Percentiles rank a stretch among this genome's conserved stretches.
Evolutionary conservation across 192 early-diverging fungal species (phyloP).

Genomic region (Physocladia obscura): DNA sequence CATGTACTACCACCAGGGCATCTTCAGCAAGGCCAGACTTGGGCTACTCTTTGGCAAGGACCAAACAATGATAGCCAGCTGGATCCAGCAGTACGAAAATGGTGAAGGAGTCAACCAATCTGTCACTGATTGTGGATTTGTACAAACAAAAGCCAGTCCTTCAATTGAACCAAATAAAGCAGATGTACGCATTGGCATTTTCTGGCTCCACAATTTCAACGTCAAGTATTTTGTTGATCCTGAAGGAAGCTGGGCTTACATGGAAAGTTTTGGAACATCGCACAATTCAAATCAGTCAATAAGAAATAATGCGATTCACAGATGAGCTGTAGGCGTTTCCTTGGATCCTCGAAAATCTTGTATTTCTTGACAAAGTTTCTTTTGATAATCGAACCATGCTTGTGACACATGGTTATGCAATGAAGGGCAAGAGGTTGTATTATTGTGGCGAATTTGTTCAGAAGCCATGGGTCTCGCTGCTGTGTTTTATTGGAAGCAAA

Average conservation of each 20-base stretch:
- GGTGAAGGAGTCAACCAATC: neutral
- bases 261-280: conserved; percentile 19
- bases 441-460: conserved; percentile 19
- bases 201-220: too few relatives aligned
- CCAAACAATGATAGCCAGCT: neutral
- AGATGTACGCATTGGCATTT: neutral
- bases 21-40: too few relatives aligned
- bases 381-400: conserved; percentile 28
- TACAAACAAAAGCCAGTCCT: neutral
- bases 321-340: neutral
- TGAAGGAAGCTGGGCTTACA: conserved; percentile 5
- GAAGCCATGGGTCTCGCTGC: conserved; percentile 14
- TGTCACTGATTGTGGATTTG: neutral
- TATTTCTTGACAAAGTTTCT: too few relatives aligned
- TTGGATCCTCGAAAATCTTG: conserved; percentile 6
- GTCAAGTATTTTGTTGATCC: too few relatives aligned
- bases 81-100: neutral
- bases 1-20: conserved; percentile 2
- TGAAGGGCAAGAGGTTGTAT: conserved; percentile 11
- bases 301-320: conserved; percentile 15
- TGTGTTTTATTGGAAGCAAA: conserved; percentile 11
- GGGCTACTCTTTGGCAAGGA: conserved; percentile 1
- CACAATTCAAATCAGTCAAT: conserved; percentile 27
- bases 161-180: neutral
- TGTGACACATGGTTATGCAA: conserved; percentile 6